Conservation (phyloP, 2,329 filamentous ascomycete species). For the Acrocalymma vagum region DNA sequence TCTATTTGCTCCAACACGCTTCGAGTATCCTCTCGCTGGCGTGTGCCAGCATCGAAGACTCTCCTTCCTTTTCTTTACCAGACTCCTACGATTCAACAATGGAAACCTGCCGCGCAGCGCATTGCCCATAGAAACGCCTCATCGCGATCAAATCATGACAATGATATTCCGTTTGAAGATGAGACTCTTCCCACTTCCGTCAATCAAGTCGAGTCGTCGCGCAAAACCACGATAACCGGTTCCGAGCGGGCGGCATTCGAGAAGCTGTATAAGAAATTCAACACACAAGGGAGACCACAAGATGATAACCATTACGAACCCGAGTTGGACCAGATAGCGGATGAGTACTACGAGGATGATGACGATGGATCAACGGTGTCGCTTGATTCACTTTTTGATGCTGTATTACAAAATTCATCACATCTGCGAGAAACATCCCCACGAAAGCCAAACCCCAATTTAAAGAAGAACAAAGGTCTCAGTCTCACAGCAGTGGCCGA, state of each 20-base stretch:
- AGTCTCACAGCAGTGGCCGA: slow-evolving; percentile 24
- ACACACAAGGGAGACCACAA: slow-evolving; percentile 25
- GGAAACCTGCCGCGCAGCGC: slow-evolving; percentile 24
- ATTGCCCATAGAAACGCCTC: slow-evolving; percentile 29
- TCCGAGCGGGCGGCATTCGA: slow-evolving; percentile 46
- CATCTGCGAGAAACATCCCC: slow-evolving; percentile 5
- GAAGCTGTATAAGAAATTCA: slow-evolving; percentile 40
- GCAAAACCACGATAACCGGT: slow-evolving; percentile 44
- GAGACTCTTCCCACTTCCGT: slow-evolving; percentile 41
- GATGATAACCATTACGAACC: slow-evolving; percentile 18
- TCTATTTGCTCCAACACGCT: slow-evolving; percentile 38
- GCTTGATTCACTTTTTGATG: slow-evolving; percentile 43
- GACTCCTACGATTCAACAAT: slow-evolving; percentile 67
- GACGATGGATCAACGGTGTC: slow-evolving; percentile 24
- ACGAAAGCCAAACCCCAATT: slow-evolving; percentile 4
- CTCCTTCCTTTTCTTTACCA: slow-evolving; percentile 76
- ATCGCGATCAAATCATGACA: slow-evolving; percentile 33
- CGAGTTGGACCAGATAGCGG: slow-evolving; percentile 37
- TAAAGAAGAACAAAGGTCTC: slow-evolving; percentile 11
- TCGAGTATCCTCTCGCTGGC: slow-evolving; percentile 43
- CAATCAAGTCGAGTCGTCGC: slow-evolving; percentile 23
- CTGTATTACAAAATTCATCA: slow-evolving; percentile 26
- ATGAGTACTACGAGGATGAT: slow-evolving; percentile 42
- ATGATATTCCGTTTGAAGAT: slow-evolving; percentile 63
- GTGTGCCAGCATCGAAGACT: slow-evolving; percentile 45